Percentiles rank a stretch among this genome's conserved stretches.
Evolutionary conservation across 1,139 yeast species (phyloP).

Genomic region (Blastobotrys illinoisensis): DNA sequence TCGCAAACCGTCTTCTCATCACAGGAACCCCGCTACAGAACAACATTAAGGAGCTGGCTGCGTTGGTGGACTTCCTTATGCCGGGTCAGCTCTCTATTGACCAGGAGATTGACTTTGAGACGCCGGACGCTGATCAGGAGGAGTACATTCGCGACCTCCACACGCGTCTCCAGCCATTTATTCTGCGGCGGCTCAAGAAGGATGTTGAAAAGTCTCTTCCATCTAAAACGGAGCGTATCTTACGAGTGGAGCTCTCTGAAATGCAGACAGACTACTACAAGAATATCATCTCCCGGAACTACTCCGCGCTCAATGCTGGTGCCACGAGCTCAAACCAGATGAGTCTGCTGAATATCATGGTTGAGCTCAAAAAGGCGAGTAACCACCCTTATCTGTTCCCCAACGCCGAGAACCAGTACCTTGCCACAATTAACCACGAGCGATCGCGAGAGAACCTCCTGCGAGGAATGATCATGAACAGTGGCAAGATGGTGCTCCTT

Average conservation of each 20-base stretch:
- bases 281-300: constrained; percentile 86
- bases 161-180: constrained; percentile 79
- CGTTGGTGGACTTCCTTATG: constrained; percentile 90
- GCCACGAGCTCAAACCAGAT: constrained; percentile 69
- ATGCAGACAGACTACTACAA: constrained; percentile 92
- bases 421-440: constrained; percentile 32
- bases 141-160: constrained; percentile 82
- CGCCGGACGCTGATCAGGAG: constrained; percentile 83
- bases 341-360: constrained; percentile 85
- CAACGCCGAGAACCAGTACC: constrained; percentile 80
- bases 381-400: constrained; percentile 96
- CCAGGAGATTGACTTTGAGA: constrained; percentile 90
- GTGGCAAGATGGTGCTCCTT: constrained; percentile 94
- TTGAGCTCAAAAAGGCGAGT: constrained; percentile 92
- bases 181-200: constrained; percentile 85
- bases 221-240: constrained; percentile 87
- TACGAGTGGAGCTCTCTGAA: constrained; percentile 92
- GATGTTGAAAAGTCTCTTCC: constrained; percentile 97
- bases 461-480: constrained; percentile 92
- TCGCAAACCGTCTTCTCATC: constrained; percentile 76
- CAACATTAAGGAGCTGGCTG: constrained; percentile 91
- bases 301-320: constrained; percentile 85
- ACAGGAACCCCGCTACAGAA: constrained; percentile 98
- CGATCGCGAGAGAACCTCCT: constrained; percentile 70
- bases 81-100: constrained; percentile 89